Conservation (phyloP, 768 basidiomycete species). For the Agaricus blazei region DNA sequence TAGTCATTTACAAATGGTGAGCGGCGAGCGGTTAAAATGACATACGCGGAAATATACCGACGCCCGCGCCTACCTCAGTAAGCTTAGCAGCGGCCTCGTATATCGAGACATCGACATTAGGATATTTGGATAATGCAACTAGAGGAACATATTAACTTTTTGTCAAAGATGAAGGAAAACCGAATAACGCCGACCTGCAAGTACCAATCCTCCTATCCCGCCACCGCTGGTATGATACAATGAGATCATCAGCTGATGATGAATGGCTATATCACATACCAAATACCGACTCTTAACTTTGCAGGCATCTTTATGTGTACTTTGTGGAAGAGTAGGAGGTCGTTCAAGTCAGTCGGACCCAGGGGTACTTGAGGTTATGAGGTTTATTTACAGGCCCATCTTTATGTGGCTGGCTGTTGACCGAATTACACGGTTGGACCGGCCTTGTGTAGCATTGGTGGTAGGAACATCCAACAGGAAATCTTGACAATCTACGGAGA, state of each 20-base stretch:
- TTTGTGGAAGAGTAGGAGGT: too few relatives aligned
- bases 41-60: constrained; percentile 47
- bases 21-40: constrained; percentile 1
- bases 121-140: constrained; percentile 43
- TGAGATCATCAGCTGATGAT: constrained; percentile 14
- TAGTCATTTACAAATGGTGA: not conserved
- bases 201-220: constrained; percentile 45
- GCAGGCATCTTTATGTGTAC: constrained; percentile 6
- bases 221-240: constrained; percentile 34
- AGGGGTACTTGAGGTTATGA: not conserved
- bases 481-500: constrained; percentile 31
- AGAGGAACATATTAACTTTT: constrained; percentile 8
- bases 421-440: constrained; percentile 41
- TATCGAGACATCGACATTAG: constrained; percentile 51
- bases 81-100: constrained; percentile 49
- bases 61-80: constrained; percentile 57
- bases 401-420: constrained; percentile 24
- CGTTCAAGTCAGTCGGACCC: constrained; percentile 8
- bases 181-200: constrained; percentile 28
- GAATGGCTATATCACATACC: constrained; percentile 30
- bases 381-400: constrained; percentile 16
- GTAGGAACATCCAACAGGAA: constrained; percentile 35
- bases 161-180: not conserved
- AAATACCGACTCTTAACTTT: constrained; percentile 49
- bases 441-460: constrained; percentile 28